Percentiles rank a stretch among this genome's conserved stretches.
Evolutionary conservation across 495 filamentous ascomycete species (phyloP).

Genomic region (Sporormia fimetaria): DNA sequence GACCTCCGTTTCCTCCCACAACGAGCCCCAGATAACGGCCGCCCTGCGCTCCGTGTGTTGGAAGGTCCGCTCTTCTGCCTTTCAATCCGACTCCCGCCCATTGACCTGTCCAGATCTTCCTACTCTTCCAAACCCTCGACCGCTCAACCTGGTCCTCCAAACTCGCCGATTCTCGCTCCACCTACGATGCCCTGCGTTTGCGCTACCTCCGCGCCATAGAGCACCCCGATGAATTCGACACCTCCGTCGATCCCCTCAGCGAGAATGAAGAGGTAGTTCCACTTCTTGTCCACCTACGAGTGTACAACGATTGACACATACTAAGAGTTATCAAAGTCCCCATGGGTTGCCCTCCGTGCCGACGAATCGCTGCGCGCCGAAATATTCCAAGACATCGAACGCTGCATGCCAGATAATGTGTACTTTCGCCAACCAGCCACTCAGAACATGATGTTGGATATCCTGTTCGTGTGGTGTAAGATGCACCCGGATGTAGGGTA

Average conservation of each 20-base stretch:
- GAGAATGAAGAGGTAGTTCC: conserved; percentile 65
- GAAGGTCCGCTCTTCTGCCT: conserved; percentile 52
- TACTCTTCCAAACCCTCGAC: conserved; percentile 63
- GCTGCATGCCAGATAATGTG: conserved; percentile 82
- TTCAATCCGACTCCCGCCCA: neutral
- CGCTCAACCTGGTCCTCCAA: conserved; percentile 55
- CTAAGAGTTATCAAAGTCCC: conserved; percentile 56
- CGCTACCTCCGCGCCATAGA: conserved; percentile 71
- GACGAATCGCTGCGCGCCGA: conserved; percentile 79
- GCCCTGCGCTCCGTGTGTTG: conserved; percentile 84
- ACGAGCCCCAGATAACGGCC: conserved; percentile 43
- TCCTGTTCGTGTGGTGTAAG: conserved; percentile 90
- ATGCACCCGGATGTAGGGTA: conserved; percentile 82
- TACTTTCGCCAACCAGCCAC: conserved; percentile 75
- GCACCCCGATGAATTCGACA: conserved; percentile 67
- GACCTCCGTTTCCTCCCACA: conserved; percentile 41
- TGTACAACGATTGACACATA: conserved; percentile 32
- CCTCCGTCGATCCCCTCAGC: conserved; percentile 68
- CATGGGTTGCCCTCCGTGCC: conserved; percentile 71
- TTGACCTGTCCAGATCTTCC: conserved; percentile 49
- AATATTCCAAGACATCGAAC: conserved; percentile 89
- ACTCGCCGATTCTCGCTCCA: conserved; percentile 55
- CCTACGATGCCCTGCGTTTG: conserved; percentile 59
- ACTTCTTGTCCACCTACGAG: neutral
- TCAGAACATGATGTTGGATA: conserved; percentile 73